Evolutionary conservation across 441 rosid species (phyloP), one percentile per base, ranked within the genome.

Genomic region (Populus hybrid): DNA sequence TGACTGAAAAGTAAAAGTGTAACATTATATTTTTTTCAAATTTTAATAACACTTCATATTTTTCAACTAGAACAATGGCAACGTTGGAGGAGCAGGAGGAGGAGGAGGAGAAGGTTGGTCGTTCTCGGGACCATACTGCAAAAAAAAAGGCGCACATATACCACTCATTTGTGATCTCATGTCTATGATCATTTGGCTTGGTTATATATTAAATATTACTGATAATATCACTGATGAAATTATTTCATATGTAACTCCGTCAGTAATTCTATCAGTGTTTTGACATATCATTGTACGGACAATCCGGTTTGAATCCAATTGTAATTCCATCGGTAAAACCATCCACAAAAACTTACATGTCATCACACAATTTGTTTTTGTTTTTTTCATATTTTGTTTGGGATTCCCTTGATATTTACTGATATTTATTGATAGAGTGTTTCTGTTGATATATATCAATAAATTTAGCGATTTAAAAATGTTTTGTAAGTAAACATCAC

Each of bases 251-350:
- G 8, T 34, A 34, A 34, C 34, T 6, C 8, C 1, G 0, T 34
- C 0, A 1, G 0, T 34, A 34, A 34, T 6, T 34, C 7, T 34
- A 6, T 34, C 36, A 0, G 0, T 34, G 0, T 34, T 34, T 34
- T 34, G 1, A 34, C 1, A 34, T 0, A 0, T 34, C 0, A 34
- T 0, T 34, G 0, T 34, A 34, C 1, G 1, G 0, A 34, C 0
- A 34, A 0, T 1, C 0, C 8, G 1, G 0, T 34, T 34, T 34
- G 8, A 34, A 34, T 6, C 0, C 0, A 1, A 6, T 0, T 34
- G 0, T 34, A 6, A 34, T 34, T 34, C 0, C 0, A 34, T 34
- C 1, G 1, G 8, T 6, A 34, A 34, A 34, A 5, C 36, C 0
- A 0, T 34, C 0, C 1, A 34, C 1, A 34, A 6, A 34, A 6